phyloP scores from a whole-genome alignment of 139 green algal genomes.

The Chlamydomonas incerta region DNA sequence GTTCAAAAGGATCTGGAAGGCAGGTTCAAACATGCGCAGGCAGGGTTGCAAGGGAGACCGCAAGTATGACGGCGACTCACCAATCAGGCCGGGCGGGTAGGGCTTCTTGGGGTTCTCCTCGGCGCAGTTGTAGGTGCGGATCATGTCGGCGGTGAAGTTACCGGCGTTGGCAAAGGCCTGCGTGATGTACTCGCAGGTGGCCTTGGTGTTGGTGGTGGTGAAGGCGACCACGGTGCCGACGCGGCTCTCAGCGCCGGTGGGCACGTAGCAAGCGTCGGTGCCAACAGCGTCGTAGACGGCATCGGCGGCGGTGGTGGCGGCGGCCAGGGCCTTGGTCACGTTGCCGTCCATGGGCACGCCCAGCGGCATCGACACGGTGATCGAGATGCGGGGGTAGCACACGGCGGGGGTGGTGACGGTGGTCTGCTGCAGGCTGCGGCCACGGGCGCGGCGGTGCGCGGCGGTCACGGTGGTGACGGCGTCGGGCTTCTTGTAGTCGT shows the following conservation, averaged over 20 bases:
- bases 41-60: neutral
- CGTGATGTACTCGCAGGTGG: slow-evolving; percentile 32
- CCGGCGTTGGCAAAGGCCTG: slow-evolving; percentile 26
- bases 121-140: slow-evolving; percentile 17
- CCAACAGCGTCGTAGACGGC: slow-evolving; percentile 27
- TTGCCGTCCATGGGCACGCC: neutral
- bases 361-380: slow-evolving; percentile 19
- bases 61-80: neutral
- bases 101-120: slow-evolving; percentile 13
- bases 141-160: slow-evolving; percentile 25
- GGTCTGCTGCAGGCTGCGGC: neutral
- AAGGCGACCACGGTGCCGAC: slow-evolving; percentile 13
- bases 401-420: neutral
- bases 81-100: slow-evolving; percentile 5
- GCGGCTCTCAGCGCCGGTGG: slow-evolving; percentile 6
- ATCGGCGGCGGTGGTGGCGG: neutral
- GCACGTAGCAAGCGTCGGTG: slow-evolving; percentile 33
- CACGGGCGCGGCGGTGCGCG: neutral
- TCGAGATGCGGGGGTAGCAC: slow-evolving; percentile 11
- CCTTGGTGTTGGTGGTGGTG: neutral
- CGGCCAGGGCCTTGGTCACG: neutral
- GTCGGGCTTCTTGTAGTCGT: slow-evolving; percentile 25
- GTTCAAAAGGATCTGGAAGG: too few relatives aligned
- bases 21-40: too few relatives aligned
- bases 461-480: neutral